phyloP scores from a whole-genome alignment of 2,329 filamentous ascomycete species.

The Clonostachys byssicola region DNA sequence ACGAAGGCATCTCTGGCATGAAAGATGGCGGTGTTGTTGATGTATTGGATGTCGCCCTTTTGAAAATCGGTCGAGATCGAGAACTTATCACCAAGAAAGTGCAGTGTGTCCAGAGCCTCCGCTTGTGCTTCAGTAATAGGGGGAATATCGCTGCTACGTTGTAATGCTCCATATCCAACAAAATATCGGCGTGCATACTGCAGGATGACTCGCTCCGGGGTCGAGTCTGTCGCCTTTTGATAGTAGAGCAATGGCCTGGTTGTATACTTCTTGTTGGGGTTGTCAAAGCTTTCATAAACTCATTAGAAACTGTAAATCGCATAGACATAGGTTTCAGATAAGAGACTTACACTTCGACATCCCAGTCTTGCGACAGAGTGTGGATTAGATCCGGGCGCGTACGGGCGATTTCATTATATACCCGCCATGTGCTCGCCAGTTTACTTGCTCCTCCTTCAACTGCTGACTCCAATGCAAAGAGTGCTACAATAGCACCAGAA shows the following conservation, averaged over 20 bases:
- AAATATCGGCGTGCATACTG: slow-evolving; percentile 58
- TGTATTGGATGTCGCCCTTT: slow-evolving; percentile 48
- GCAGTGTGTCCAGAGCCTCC: slow-evolving; percentile 46
- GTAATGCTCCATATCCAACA: slow-evolving; percentile 51
- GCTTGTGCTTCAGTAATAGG: slow-evolving; percentile 49
- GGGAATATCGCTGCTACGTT: slow-evolving; percentile 48
- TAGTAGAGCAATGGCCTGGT: slow-evolving; percentile 51
- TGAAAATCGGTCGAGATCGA: slow-evolving; percentile 38
- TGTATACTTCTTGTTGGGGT: slow-evolving; percentile 35
- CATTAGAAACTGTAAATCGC: neutral
- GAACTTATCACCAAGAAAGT: slow-evolving; percentile 42
- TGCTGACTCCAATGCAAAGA: slow-evolving; percentile 50
- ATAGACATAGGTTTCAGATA: too few species aligned
- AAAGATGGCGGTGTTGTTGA: slow-evolving; percentile 50
- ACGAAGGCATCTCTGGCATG: slow-evolving; percentile 46
- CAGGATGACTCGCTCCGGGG: slow-evolving; percentile 50
- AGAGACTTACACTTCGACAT: slow-evolving; percentile 29
- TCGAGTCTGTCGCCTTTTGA: slow-evolving; percentile 36
- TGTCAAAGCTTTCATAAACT: slow-evolving; percentile 42
- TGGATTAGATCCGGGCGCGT: slow-evolving; percentile 57
- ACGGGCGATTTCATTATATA: slow-evolving; percentile 59
- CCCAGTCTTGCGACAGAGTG: slow-evolving; percentile 48
- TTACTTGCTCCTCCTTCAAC: slow-evolving; percentile 51
- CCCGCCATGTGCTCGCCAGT: slow-evolving; percentile 51
- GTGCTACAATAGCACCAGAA: slow-evolving; percentile 51